Base-by-base conservation (phyloP, 257 asterid genomes). In the Echium plantagineum region DNA sequence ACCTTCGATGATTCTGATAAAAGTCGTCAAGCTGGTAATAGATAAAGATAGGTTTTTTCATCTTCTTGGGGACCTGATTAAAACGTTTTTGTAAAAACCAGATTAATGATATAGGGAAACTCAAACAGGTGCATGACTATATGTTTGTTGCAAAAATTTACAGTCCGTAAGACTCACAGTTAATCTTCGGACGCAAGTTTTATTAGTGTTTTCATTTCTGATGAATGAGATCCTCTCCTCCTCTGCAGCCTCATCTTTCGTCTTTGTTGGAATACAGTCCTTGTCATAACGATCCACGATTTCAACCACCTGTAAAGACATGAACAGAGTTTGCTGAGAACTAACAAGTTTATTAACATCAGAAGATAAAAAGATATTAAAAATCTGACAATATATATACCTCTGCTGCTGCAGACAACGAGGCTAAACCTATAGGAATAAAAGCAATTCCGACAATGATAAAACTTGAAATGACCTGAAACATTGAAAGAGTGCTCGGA, bases 351-450 rank as follows among this genome's bases (percentile, higher is more conserved):
- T 15, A 26, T 26, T 20, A n/a, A 57, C 10, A 4, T 21, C 18
- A 13, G 16, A 8, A 21, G 35, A 21, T 0, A 30, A 15, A 13
- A 35, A 7, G 46, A 35, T 35, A 35, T 15, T 51, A 38, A 22
- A 28, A 10, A 19, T 24, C 38, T 66, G 53, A 48, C 21, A 28
- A 26, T 24, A 24, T 30, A 58, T 15, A 28, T 15, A 88, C 98
- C 13, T 35, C 54, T 20, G 82, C 87, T 0, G 96, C 85, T 52
- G 98, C 96, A 58, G 78, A 80, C 60, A 85, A 67, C 58, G 91
- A 81, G 21, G 84, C 68, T 53, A 88, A 90, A 18, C 98, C 98
- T 63, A 88, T 75, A 1, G 95, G 95, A 67, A 91, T 77, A 80
- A 88, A 88, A 57, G 80, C 66, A 22, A 91, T 59, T 38, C 95